Conservation (phyloP, 129 eudicot genomes). For the Centrapalus pauciflorus region DNA sequence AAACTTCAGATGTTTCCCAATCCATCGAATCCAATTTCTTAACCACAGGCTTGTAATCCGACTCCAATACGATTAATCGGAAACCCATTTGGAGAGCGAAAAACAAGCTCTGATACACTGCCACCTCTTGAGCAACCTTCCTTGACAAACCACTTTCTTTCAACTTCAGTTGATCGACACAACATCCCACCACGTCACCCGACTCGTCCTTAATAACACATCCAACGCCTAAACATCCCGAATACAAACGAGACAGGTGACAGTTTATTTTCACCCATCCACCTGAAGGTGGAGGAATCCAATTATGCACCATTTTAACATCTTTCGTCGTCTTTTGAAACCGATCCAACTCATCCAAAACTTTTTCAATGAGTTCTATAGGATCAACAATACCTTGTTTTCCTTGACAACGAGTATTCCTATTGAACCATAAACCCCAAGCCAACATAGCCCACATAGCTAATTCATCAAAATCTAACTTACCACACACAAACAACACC, state of each 20-base stretch:
- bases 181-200: background rate
- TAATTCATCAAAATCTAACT: background rate
- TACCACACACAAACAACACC: background rate
- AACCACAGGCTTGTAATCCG: background rate
- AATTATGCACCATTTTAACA: background rate
- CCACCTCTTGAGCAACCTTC: background rate
- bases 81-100: conserved; percentile 13
- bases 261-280: conserved; percentile 8
- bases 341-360: background rate
- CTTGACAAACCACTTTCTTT: background rate
- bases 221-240: background rate
- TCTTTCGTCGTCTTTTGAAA: background rate
- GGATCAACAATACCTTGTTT: background rate
- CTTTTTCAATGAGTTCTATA: background rate
- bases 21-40: background rate
- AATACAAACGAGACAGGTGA: background rate
- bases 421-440: conserved; percentile 10
- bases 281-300: conserved; percentile 9
- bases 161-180: background rate
- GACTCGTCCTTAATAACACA: conserved; percentile 15
- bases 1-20: background rate
- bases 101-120: background rate
- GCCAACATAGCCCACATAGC: conserved; percentile 12
- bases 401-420: background rate
- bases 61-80: background rate